Conservation (phyloP, 108 stramenopile species). For the Pseudonitzschia multiseries region DNA sequence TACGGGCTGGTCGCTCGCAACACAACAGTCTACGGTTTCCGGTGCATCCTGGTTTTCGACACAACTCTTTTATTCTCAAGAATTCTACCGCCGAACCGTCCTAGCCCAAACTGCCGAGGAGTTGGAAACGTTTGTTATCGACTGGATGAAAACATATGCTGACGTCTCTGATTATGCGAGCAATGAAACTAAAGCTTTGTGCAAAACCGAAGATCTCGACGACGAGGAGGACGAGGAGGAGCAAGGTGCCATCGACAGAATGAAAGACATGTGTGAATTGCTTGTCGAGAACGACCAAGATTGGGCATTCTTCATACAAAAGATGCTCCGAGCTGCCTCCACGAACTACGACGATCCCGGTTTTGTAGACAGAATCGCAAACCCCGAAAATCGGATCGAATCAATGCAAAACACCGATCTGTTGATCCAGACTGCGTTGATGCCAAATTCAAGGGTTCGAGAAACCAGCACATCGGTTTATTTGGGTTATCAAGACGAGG, state of each 20-base stretch:
- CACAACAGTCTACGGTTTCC: background rate
- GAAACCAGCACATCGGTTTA: background rate
- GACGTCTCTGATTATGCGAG: no score
- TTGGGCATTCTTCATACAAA: conserved; percentile 27
- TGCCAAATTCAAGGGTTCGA: conserved; percentile 31
- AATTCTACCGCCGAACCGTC: conserved; percentile 31
- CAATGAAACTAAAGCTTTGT: background rate
- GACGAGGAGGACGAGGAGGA: background rate
- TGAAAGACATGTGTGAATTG: background rate
- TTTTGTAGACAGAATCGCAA: conserved; percentile 15
- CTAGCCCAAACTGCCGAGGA: conserved; percentile 20
- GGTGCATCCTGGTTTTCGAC: conserved; percentile 42
- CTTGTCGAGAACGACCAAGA: conserved; percentile 17
- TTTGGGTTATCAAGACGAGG: conserved; percentile 11
- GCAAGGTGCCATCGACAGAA: background rate
- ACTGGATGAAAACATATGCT: conserved; percentile 37
- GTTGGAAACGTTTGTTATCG: conserved; percentile 30
- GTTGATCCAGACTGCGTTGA: conserved; percentile 24
- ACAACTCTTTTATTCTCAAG: conserved; percentile 37
- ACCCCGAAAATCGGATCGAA: conserved; percentile 18
- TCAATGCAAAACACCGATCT: conserved; percentile 23
- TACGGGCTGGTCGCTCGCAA: background rate
- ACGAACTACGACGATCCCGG: conserved; percentile 23
- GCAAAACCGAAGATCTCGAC: background rate
- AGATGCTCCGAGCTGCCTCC: conserved; percentile 28